A percentile compares a stretch with the other conserved stretches of the same genome.
These are phyloP conservation scores for Dalechampia spathulata DNA, from an alignment of 441 rosid species.

Conservation along the genomic window DNA sequence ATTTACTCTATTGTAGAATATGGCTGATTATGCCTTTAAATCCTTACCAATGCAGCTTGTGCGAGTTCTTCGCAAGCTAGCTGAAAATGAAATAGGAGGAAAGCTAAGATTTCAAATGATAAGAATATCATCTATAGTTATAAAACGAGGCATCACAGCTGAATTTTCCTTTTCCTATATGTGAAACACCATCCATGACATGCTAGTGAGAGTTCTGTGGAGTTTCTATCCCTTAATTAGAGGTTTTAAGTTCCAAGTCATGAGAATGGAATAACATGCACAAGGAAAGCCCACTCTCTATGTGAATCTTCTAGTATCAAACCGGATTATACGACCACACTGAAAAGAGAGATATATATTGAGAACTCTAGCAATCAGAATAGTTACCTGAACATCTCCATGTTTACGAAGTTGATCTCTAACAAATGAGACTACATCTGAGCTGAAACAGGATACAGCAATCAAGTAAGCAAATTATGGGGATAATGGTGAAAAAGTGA, in stretches of 20 bases:
- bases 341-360: no score
- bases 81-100: conserved; percentile 35
- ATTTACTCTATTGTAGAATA: neutral
- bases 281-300: no score
- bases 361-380: neutral
- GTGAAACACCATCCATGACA: no score
- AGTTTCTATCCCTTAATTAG: no score
- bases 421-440: conserved; percentile 62
- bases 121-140: conserved; percentile 6
- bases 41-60: conserved; percentile 63
- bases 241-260: no score
- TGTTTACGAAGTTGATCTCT: conserved; percentile 75
- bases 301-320: no score
- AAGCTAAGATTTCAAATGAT: neutral
- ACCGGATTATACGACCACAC: no score
- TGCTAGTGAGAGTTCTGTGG: no score
- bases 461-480: neutral
- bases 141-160: no score
- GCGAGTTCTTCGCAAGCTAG: conserved; percentile 85
- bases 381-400: conserved; percentile 83
- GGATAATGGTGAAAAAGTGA: neutral
- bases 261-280: no score
- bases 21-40: neutral
- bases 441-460: conserved; percentile 39
- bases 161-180: no score